phyloP scores from a whole-genome alignment of 805 yeast species.

The Huiozyma sinensis region DNA sequence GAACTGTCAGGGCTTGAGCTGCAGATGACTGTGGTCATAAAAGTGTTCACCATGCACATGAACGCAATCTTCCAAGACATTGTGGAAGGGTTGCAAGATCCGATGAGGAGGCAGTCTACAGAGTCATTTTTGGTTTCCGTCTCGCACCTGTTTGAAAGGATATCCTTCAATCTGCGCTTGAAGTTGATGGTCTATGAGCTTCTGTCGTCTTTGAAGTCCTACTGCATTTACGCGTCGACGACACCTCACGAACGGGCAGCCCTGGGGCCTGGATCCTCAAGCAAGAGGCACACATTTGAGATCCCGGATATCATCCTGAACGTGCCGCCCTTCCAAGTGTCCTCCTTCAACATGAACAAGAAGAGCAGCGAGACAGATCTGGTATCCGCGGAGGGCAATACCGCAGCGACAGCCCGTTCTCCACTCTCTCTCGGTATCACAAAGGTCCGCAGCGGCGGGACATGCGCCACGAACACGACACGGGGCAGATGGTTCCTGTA shows the following conservation, averaged over 20 bases:
- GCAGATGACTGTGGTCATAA: slow-evolving; percentile 16
- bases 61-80: slow-evolving; percentile 15
- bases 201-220: slow-evolving; percentile 22
- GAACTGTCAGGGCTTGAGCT: slow-evolving; percentile 6
- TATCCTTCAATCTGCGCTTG: slow-evolving; percentile 19
- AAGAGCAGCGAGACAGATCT: not conserved
- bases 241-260: slow-evolving; percentile 1
- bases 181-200: slow-evolving; percentile 25
- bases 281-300: slow-evolving; percentile 1
- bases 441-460: not conserved
- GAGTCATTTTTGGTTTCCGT: slow-evolving; percentile 9
- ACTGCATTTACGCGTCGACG: slow-evolving; percentile 16
- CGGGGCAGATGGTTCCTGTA: slow-evolving; percentile 15
- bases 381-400: not conserved
- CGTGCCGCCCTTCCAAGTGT: slow-evolving; percentile 26
- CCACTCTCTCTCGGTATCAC: not conserved
- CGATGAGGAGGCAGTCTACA: not conserved
- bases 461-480: not conserved
- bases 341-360: slow-evolving; percentile 14
- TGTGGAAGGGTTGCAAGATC: slow-evolving; percentile 7
- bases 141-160: slow-evolving; percentile 18
- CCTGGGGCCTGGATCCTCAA: not conserved
- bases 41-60: slow-evolving; percentile 24
- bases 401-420: not conserved
- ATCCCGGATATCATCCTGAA: slow-evolving; percentile 16